These are phyloP conservation scores for Entophlyctis luteolus DNA, from an alignment of 192 early-diverging fungal genomes.

Conservation along the genomic window DNA sequence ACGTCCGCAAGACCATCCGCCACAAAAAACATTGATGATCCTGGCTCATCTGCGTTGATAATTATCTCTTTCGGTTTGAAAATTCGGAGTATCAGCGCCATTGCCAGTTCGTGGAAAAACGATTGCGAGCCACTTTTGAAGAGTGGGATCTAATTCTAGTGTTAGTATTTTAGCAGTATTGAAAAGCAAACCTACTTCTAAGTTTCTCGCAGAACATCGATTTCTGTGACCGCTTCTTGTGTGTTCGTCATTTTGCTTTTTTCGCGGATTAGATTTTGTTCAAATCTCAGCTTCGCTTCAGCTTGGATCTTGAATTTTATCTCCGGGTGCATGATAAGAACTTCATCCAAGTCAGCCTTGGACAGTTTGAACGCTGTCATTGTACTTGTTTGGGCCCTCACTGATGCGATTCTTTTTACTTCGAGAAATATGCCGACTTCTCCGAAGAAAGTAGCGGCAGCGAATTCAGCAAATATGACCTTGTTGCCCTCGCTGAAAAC, in stretches of 20 bases:
- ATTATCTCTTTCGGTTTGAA: slow-evolving; percentile 38
- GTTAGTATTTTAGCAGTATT: too few species aligned
- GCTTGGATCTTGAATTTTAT: slow-evolving; percentile 40
- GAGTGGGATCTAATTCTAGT: slow-evolving; percentile 50
- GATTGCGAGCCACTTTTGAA: slow-evolving; percentile 43
- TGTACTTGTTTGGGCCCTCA: slow-evolving; percentile 31
- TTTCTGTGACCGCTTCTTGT: slow-evolving; percentile 43
- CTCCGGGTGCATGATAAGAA: slow-evolving; percentile 46
- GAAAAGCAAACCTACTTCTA: slow-evolving; percentile 47
- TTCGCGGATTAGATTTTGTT: slow-evolving; percentile 45
- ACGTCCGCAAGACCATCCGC: slow-evolving; percentile 52
- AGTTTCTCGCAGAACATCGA: slow-evolving; percentile 54
- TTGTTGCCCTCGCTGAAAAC: slow-evolving; percentile 46
- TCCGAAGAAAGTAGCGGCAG: slow-evolving; percentile 51
- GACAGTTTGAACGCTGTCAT: slow-evolving; percentile 50
- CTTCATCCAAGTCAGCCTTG: slow-evolving; percentile 41
- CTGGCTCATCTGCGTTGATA: slow-evolving; percentile 46
- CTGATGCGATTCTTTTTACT: slow-evolving; percentile 47
- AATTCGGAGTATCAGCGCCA: slow-evolving; percentile 37
- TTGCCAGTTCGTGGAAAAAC: slow-evolving; percentile 51
- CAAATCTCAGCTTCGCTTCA: slow-evolving; percentile 45
- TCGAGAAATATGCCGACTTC: slow-evolving; percentile 53
- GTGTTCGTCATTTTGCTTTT: slow-evolving; percentile 30
- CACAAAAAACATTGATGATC: slow-evolving; percentile 51
- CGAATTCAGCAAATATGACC: slow-evolving; percentile 45